Conservation (phyloP, 192 early-diverging fungal species). For the Helicostylum pulchrum region DNA sequence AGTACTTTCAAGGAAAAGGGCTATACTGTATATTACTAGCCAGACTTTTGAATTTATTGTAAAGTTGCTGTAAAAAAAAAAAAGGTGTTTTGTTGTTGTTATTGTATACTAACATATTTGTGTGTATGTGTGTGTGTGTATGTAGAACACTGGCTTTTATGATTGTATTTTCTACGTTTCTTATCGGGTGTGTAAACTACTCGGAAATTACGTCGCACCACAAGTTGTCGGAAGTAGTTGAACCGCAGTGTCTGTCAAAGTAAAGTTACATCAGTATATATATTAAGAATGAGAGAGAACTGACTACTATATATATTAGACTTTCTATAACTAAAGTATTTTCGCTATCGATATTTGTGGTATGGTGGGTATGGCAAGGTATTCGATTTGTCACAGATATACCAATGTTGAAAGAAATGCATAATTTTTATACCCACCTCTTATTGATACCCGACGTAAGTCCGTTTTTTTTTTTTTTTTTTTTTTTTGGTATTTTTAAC, state of each 20-base stretch:
- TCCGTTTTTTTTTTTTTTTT: constrained; percentile 2
- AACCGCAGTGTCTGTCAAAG: constrained; percentile 70
- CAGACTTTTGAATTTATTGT: constrained; percentile 75
- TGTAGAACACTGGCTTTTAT: constrained; percentile 86
- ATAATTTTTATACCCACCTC: constrained; percentile 78
- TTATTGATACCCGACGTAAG: constrained; percentile 75
- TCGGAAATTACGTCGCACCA: constrained; percentile 66
- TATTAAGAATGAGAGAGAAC: not conserved
- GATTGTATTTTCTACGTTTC: constrained; percentile 83
- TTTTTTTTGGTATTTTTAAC: constrained; percentile 1
- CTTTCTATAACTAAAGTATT: constrained; percentile 56
- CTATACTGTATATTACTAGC: constrained; percentile 77
- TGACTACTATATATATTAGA: constrained; percentile 23
- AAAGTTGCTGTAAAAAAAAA: constrained; percentile 35
- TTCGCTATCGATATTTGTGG: constrained; percentile 61
- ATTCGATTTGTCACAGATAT: constrained; percentile 65
- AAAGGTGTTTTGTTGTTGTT: no score
- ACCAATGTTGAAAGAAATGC: constrained; percentile 73
- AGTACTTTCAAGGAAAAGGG: constrained; percentile 89
- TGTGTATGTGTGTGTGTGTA: no score
- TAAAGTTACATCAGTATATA: constrained; percentile 45
- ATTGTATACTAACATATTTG: constrained; percentile 1
- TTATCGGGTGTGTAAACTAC: constrained; percentile 90
- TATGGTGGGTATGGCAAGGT: constrained; percentile 78
- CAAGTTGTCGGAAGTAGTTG: constrained; percentile 71